These are phyloP conservation scores for Blastobotrys robertii DNA, from an alignment of 805 yeast species.

Conservation along the genomic window DNA sequence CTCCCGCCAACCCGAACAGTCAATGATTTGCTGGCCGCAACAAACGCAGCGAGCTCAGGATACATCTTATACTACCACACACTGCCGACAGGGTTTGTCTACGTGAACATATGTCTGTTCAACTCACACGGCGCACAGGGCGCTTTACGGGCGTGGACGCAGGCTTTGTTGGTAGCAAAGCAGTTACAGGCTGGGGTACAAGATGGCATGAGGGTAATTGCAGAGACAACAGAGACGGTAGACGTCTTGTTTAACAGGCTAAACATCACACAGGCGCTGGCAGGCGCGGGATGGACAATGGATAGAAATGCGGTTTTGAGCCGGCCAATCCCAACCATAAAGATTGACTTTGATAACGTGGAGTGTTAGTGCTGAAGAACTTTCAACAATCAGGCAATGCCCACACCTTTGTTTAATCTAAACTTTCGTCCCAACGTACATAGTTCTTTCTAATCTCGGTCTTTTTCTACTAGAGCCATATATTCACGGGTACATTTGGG, in stretches of 20 bases:
- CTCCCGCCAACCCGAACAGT: conserved; percentile 8
- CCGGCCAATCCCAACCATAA: conserved; percentile 11
- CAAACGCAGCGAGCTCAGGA: conserved; percentile 8
- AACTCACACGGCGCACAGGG: conserved; percentile 4
- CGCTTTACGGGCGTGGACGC: conserved; percentile 24
- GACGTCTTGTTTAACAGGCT: conserved; percentile 12
- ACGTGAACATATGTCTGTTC: conserved; percentile 17
- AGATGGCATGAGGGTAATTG: conserved; percentile 8
- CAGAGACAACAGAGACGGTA: conserved; percentile 6
- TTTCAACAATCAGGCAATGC: too few relatives aligned
- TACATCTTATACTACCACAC: conserved; percentile 13
- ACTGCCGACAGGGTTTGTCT: conserved; percentile 6
- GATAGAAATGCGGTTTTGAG: conserved; percentile 15
- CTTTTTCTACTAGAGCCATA: too few relatives aligned
- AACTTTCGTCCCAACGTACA: too few relatives aligned
- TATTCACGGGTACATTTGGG: too few relatives aligned
- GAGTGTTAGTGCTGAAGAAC: too few relatives aligned
- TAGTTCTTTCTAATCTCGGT: too few relatives aligned
- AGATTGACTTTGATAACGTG: background rate
- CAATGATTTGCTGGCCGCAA: conserved; percentile 8
- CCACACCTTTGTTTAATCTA: too few relatives aligned
- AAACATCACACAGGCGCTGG: conserved; percentile 11
- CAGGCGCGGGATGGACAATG: conserved; percentile 17
- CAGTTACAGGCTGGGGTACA: background rate
- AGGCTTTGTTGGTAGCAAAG: conserved; percentile 20